Percentiles rank a stretch among this genome's conserved stretches.
These are phyloP conservation scores for Diaporthe longicolla DNA, from an alignment of 2,329 filamentous ascomycete species.

Conservation along the genomic window DNA sequence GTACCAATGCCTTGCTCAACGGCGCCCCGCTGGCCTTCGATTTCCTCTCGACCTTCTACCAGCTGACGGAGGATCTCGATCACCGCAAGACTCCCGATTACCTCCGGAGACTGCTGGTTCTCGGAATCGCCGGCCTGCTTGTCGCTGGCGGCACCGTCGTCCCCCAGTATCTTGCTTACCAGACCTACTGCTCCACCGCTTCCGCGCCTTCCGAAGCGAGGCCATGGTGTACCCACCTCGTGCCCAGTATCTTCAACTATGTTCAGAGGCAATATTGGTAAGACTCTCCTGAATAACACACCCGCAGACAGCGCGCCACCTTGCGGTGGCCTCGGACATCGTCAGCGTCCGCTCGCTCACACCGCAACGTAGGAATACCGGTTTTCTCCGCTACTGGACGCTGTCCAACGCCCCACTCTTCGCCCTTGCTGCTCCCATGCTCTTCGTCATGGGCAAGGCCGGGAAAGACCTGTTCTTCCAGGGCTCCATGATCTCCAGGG, in stretches of 20 bases:
- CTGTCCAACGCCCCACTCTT: slow-evolving; percentile 89
- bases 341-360: slow-evolving; percentile 28
- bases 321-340: slow-evolving; percentile 4
- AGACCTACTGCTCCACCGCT: slow-evolving; percentile 72
- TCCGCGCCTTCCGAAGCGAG: slow-evolving; percentile 56
- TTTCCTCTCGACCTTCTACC: slow-evolving; percentile 53
- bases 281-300: slow-evolving; percentile 49
- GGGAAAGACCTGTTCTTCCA: slow-evolving; percentile 58
- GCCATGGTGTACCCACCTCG: slow-evolving; percentile 80
- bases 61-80: slow-evolving; percentile 57
- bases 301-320: not conserved
- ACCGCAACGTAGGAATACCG: slow-evolving; percentile 77
- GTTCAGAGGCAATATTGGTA: slow-evolving; percentile 94
- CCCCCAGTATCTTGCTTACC: slow-evolving; percentile 84
- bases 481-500: slow-evolving; percentile 14
- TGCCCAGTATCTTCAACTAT: slow-evolving; percentile 92
- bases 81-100: slow-evolving; percentile 53
- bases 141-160: slow-evolving; percentile 77
- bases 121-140: slow-evolving; percentile 76
- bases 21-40: slow-evolving; percentile 82
- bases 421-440: slow-evolving; percentile 83
- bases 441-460: slow-evolving; percentile 77
- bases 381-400: slow-evolving; percentile 93
- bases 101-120: slow-evolving; percentile 67
- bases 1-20: slow-evolving; percentile 89